phyloP scores from a whole-genome alignment of 495 filamentous ascomycete genomes.

The Eremomyces bilateralis region DNA sequence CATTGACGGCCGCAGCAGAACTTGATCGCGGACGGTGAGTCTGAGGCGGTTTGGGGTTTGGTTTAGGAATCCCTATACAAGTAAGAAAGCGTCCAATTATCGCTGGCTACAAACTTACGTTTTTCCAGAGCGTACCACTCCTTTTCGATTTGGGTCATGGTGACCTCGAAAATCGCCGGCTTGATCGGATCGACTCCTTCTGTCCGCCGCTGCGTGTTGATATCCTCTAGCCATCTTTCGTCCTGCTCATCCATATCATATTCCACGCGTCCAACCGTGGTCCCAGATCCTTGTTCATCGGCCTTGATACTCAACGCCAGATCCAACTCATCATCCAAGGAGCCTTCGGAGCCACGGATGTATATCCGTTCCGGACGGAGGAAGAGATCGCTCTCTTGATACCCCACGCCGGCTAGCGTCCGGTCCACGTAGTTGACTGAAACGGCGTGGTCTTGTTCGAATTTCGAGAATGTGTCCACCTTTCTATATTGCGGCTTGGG shows the following conservation, averaged over 20 bases:
- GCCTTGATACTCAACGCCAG: conserved; percentile 30
- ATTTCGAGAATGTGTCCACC: conserved; percentile 36
- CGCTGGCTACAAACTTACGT: conserved; percentile 19
- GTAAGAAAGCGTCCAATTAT: not conserved
- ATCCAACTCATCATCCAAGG: conserved; percentile 68
- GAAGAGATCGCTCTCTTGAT: conserved; percentile 82
- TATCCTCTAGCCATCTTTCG: conserved; percentile 76
- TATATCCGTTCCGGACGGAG: conserved; percentile 52
- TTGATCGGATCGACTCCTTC: conserved; percentile 62
- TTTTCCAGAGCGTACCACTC: conserved; percentile 95
- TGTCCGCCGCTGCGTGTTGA: conserved; percentile 53
- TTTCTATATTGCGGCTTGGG: conserved; percentile 38
- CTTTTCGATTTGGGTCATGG: conserved; percentile 96
- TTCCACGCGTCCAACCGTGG: conserved; percentile 55
- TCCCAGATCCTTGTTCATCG: conserved; percentile 33
- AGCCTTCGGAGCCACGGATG: conserved; percentile 55
- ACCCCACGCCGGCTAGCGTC: conserved; percentile 82
- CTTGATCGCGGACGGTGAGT: conserved; percentile 78
- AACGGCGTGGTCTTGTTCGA: conserved; percentile 36
- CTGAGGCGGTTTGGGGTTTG: conserved; percentile 84
- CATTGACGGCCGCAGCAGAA: conserved; percentile 79
- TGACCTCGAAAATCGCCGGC: conserved; percentile 85
- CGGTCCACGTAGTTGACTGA: conserved; percentile 62
- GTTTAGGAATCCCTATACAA: conserved; percentile 52
- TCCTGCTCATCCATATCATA: conserved; percentile 99